Evolutionary conservation across 305 asterid species (phyloP).

Genomic region (Solanum aculeatissimum): DNA sequence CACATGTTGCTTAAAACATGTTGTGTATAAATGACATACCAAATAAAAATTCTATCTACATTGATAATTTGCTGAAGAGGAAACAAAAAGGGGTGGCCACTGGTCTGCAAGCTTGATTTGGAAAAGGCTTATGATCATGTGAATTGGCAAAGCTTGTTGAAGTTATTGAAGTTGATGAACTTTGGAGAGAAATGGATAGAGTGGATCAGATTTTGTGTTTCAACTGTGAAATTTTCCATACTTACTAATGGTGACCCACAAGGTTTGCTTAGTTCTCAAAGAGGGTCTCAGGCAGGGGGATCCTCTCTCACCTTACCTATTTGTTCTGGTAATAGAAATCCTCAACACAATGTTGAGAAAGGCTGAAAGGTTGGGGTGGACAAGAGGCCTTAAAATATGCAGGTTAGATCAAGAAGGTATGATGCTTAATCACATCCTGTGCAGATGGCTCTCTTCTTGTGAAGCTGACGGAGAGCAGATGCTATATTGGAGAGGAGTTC

Average conservation of each 20-base stretch:
- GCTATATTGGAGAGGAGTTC: background rate
- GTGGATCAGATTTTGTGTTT: background rate
- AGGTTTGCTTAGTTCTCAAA: background rate
- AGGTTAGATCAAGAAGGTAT: background rate
- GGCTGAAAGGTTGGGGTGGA: background rate
- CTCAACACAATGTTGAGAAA: background rate
- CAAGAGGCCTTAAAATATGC: background rate
- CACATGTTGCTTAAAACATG: background rate
- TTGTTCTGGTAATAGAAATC: background rate
- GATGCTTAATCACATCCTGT: background rate
- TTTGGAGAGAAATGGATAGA: background rate
- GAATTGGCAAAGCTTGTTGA: background rate
- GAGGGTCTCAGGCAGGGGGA: background rate
- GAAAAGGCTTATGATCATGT: background rate
- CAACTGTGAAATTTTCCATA: background rate
- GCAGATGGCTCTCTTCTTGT: background rate
- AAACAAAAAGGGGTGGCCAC: background rate
- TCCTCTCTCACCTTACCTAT: background rate
- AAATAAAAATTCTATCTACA: background rate
- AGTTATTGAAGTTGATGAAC: background rate
- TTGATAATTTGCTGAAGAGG: background rate
- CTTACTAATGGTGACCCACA: background rate
- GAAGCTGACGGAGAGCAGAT: background rate
- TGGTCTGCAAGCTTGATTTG: background rate
- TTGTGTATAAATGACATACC: background rate